phyloP scores from a whole-genome alignment of 2,329 filamentous ascomycete genomes.

The Penicillium sp. region DNA sequence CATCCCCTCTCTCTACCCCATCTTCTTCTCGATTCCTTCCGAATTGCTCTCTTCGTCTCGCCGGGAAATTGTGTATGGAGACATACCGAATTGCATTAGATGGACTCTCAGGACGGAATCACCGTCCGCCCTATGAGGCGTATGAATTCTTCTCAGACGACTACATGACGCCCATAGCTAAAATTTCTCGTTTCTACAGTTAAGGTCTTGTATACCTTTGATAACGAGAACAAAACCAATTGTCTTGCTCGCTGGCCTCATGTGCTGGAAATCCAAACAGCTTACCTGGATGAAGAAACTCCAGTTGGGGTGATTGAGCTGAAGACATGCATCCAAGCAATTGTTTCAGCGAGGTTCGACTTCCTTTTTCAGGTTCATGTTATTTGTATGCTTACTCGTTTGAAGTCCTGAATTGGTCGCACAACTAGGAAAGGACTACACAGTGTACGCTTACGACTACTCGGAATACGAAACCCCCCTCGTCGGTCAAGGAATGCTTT shows the following conservation, averaged over 20 bases:
- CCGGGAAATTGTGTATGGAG: conserved; percentile 31
- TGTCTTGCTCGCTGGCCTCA: conserved; percentile 85
- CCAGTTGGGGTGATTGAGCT: conserved; percentile 87
- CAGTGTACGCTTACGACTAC: conserved; percentile 96
- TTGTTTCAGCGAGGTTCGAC: conserved; percentile 61
- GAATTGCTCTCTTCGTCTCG: not conserved
- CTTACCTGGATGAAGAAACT: conserved; percentile 74
- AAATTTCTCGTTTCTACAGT: conserved; percentile 54
- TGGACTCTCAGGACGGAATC: conserved; percentile 53
- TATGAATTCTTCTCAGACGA: conserved; percentile 43
- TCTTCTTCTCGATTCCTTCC: not conserved
- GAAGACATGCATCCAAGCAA: conserved; percentile 79
- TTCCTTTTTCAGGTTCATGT: conserved; percentile 1
- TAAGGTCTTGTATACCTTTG: conserved; percentile 96
- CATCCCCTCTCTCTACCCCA: not conserved
- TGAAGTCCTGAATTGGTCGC: conserved; percentile 79
- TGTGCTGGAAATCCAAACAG: conserved; percentile 73
- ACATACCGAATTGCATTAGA: conserved; percentile 30
- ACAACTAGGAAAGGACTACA: conserved; percentile 76
- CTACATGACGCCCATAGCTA: conserved; percentile 10
- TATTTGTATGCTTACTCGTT: conserved; percentile 7
- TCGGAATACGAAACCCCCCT: conserved; percentile 91
- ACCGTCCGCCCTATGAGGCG: conserved; percentile 66
- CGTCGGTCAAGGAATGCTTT: conserved; percentile 93
- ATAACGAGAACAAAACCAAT: conserved; percentile 81